Evolutionary conservation across 139 green algal species (phyloP).

Genomic region (Haematococcus sp.): DNA sequence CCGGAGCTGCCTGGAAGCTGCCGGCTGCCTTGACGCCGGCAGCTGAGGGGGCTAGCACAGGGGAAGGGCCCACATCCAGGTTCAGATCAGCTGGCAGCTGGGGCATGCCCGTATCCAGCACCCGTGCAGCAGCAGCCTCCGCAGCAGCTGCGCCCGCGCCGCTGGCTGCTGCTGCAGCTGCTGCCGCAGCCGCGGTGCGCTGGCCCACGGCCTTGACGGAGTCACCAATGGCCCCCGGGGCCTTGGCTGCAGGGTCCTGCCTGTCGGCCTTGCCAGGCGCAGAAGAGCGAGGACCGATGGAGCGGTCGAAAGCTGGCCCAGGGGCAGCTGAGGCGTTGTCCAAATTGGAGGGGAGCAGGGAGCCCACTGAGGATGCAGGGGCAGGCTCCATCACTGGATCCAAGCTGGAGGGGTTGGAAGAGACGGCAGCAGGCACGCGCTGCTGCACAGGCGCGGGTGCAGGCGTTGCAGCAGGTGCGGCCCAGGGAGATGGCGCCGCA

Average conservation of each 20-base stretch:
- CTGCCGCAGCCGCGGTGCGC: background rate
- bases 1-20: background rate
- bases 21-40: background rate
- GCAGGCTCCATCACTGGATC: background rate
- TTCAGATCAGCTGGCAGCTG: slow-evolving; percentile 34
- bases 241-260: background rate
- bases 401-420: background rate
- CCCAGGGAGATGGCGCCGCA: no score
- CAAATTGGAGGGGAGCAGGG: background rate
- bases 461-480: no score
- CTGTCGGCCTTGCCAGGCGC: background rate
- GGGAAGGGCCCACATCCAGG: slow-evolving; percentile 17
- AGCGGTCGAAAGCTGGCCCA: slow-evolving; percentile 19
- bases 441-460: no score
- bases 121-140: background rate
- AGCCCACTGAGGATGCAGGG: background rate
- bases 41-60: background rate
- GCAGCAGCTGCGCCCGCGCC: background rate
- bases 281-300: slow-evolving; percentile 9
- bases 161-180: background rate
- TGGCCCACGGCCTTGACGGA: background rate
- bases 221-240: background rate
- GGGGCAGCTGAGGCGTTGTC: background rate
- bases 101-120: slow-evolving; percentile 17
- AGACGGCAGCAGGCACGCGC: no score